Evolutionary conservation across 1,284 basidiomycete genomes (phyloP), one percentile per base, ranked within the genome.

Genomic region (Xanthoconium separans): DNA sequence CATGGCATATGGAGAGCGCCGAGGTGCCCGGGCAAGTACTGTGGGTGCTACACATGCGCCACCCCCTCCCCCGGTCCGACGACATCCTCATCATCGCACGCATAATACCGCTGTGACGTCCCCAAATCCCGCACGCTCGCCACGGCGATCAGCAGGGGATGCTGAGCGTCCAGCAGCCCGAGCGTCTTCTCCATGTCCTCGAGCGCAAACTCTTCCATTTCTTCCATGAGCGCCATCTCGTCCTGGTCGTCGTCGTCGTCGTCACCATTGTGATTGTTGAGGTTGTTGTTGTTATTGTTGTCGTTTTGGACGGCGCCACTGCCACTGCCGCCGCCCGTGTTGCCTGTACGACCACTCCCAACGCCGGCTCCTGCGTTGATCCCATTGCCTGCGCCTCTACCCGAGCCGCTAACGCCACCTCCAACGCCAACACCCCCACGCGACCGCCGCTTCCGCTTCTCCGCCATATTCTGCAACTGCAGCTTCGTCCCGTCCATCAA

Each of bases 131-230:
- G 78, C 42, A 91, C 85, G 64, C 87, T 83, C 50, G 81, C 76
- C 3, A 91, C 75, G 0, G 87, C 87, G 44, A 91, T 76, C 48
- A 90, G 64, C 56, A 91, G 61, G 36, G 79, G 76, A 67, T 89
- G 85, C 43, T 76, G 77, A 16, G 69, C 58, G 59, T 89, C 84
- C 52, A 90, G 73, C 58, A 75, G 60, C 47, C 65, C 59, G 46
- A 90, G 62, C 66, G 84, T 73, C 74, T 80, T 83, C 34, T 71
- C 77, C 81, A 91, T 87, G 65, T 91, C 89, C 69, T 91, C 87
- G 37, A 91, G 66, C 65, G 79, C 79, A 63, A 90, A 73, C 59
- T 88, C 87, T 58, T 89, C 87, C 60, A 77, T 76, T 59, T 91
- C 85, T 34, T 78, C 76, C 41, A 72, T 48, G 18, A 70, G 20